These are phyloP conservation scores for Apiospora marii DNA, from an alignment of 2,329 filamentous ascomycete genomes.

Conservation along the genomic window DNA sequence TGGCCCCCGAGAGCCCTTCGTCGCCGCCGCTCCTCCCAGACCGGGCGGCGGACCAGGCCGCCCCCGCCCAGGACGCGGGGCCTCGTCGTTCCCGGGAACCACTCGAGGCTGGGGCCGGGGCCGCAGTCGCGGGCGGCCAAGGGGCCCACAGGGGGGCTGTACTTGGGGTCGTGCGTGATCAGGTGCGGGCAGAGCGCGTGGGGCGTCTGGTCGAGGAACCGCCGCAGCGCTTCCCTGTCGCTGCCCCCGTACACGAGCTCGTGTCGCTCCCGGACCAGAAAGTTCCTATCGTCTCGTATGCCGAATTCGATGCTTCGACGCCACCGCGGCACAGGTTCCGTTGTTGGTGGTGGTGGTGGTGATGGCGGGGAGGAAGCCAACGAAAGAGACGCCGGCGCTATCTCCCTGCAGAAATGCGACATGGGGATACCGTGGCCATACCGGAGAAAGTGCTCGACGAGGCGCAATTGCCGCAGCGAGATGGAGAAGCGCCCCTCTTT, in stretches of 20 bases:
- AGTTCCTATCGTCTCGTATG: background rate
- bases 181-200: background rate
- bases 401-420: background rate
- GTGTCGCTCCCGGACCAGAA: background rate
- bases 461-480: background rate
- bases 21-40: too few relatives aligned
- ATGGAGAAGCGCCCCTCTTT: background rate
- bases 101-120: too few relatives aligned
- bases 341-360: background rate
- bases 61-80: too few relatives aligned
- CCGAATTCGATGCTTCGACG: background rate
- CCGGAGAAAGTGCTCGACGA: background rate
- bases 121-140: too few relatives aligned
- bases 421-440: background rate
- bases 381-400: too few relatives aligned
- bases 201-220: background rate
- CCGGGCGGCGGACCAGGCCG: too few relatives aligned
- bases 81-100: too few relatives aligned
- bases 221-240: background rate
- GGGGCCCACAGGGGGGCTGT: too few relatives aligned
- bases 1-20: too few relatives aligned
- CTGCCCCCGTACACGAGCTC: background rate
- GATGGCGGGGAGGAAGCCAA: too few relatives aligned
- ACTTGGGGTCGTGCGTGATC: background rate
- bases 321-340: background rate